phyloP scores from a whole-genome alignment of 2,329 filamentous ascomycete genomes.

The Cladosporium sp. region DNA sequence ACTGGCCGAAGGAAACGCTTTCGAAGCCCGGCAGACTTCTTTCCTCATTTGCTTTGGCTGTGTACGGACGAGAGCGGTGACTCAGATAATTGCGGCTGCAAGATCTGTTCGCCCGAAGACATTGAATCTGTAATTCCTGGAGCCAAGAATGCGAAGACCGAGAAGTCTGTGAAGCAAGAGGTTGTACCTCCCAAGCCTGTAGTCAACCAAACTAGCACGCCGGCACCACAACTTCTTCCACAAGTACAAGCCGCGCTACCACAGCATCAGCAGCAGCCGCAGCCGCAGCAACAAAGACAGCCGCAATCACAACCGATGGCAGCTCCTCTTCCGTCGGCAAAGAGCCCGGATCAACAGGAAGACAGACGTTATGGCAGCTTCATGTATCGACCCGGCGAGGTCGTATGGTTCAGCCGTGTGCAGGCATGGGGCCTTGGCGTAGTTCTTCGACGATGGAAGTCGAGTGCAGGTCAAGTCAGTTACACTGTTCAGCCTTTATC shows the following conservation, averaged over 20 bases:
- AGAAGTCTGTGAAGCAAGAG: slow-evolving; percentile 20
- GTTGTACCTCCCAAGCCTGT: not conserved
- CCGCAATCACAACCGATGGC: slow-evolving; percentile 7
- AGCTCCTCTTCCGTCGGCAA: slow-evolving; percentile 36
- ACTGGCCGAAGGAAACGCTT: slow-evolving; percentile 54
- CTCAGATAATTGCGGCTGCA: slow-evolving; percentile 54
- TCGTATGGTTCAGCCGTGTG: slow-evolving; percentile 54
- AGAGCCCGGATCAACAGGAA: slow-evolving; percentile 45
- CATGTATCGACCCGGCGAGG: slow-evolving; percentile 51
- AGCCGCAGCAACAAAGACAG: slow-evolving; percentile 12
- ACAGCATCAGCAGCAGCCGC: slow-evolving; percentile 14
- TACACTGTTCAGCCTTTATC: slow-evolving; percentile 37
- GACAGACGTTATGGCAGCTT: slow-evolving; percentile 47
- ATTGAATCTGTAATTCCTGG: slow-evolving; percentile 38
- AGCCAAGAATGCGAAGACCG: slow-evolving; percentile 16
- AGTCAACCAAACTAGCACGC: not conserved
- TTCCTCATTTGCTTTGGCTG: slow-evolving; percentile 57
- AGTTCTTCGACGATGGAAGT: slow-evolving; percentile 43
- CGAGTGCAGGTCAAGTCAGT: slow-evolving; percentile 15
- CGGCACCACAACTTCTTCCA: not conserved
- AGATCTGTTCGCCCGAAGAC: slow-evolving; percentile 54
- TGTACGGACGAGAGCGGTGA: slow-evolving; percentile 50
- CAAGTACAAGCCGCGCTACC: slow-evolving; percentile 15
- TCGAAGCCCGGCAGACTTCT: slow-evolving; percentile 57
- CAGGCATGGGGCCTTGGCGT: slow-evolving; percentile 53